Percentiles rank a stretch among this genome's conserved stretches.
These are phyloP conservation scores for Vanilla planifolia DNA, from an alignment of 106 monocot species.

Conservation along the genomic window DNA sequence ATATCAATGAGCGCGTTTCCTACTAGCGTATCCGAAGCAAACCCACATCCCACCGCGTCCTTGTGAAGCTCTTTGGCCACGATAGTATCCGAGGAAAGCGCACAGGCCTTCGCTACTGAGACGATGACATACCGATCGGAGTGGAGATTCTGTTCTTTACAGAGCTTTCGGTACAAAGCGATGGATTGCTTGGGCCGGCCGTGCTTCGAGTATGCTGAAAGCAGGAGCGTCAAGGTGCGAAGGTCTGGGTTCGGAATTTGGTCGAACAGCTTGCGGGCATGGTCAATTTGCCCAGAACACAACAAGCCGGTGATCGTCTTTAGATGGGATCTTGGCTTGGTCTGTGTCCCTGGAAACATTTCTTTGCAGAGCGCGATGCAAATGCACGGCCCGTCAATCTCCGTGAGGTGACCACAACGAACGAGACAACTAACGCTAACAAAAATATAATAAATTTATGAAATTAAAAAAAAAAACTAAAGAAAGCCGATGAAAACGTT, in stretches of 20 bases:
- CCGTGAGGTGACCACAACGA: too few species aligned
- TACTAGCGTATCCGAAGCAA: slow-evolving; percentile 26
- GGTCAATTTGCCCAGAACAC: slow-evolving; percentile 22
- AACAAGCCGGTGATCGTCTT: too few species aligned
- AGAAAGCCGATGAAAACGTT: too few species aligned
- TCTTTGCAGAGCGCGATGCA: too few species aligned
- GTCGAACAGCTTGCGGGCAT: slow-evolving; percentile 51
- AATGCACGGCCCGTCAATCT: too few species aligned
- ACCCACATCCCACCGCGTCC: slow-evolving; percentile 32
- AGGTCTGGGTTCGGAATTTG: slow-evolving; percentile 49
- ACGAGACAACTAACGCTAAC: too few species aligned
- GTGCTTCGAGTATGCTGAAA: slow-evolving; percentile 39
- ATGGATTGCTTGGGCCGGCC: slow-evolving; percentile 39
- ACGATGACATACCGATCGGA: slow-evolving; percentile 41
- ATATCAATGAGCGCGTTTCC: slow-evolving; percentile 56
- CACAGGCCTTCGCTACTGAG: slow-evolving; percentile 45
- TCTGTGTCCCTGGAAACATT: too few species aligned
- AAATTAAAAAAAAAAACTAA: too few species aligned
- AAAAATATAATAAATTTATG: too few species aligned
- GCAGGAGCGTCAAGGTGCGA: slow-evolving; percentile 32
- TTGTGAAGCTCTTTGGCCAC: slow-evolving; percentile 44
- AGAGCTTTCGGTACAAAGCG: slow-evolving; percentile 18
- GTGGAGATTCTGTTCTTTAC: slow-evolving; percentile 15
- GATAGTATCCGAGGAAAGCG: slow-evolving; percentile 15
- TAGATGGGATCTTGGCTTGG: too few species aligned